phyloP scores from a whole-genome alignment of 352 stramenopile genomes.

The Pythium coloratum region DNA sequence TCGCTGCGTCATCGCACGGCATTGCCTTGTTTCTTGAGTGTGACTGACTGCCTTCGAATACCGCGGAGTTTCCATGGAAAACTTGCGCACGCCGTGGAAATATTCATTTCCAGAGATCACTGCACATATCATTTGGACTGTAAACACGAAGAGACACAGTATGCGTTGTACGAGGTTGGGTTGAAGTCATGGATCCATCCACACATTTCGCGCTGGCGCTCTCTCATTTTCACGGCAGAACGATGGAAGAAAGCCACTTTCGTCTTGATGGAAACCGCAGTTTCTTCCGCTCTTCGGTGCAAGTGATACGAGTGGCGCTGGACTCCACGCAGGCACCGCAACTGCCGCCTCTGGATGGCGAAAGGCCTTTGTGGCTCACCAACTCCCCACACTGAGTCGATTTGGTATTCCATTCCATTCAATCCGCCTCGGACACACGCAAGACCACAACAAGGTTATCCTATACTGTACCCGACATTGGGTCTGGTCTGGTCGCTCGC shows the following conservation, averaged over 20 bases:
- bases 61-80: conserved; percentile 9
- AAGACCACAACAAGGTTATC: neutral
- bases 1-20: neutral
- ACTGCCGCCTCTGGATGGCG: conserved; percentile 2
- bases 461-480: neutral
- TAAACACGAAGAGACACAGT: neutral
- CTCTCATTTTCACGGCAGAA: conserved; percentile 1
- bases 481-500: neutral
- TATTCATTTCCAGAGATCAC: neutral
- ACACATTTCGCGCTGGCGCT: conserved; percentile 6
- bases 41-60: neutral
- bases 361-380: neutral
- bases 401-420: neutral
- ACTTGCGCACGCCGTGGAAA: neutral
- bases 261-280: neutral
- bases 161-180: neutral
- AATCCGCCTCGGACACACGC: neutral
- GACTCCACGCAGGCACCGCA: neutral
- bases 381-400: neutral
- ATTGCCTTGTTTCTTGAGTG: neutral
- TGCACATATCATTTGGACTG: neutral
- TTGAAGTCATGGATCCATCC: conserved; percentile 1
- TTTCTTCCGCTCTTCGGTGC: neutral
- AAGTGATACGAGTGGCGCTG: neutral
- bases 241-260: conserved; percentile 7